Percentiles rank a stretch among this genome's conserved stretches.
Evolutionary conservation across 176 grass and related monocot genomes (phyloP).

Genomic region (Cymbopogon citratus): DNA sequence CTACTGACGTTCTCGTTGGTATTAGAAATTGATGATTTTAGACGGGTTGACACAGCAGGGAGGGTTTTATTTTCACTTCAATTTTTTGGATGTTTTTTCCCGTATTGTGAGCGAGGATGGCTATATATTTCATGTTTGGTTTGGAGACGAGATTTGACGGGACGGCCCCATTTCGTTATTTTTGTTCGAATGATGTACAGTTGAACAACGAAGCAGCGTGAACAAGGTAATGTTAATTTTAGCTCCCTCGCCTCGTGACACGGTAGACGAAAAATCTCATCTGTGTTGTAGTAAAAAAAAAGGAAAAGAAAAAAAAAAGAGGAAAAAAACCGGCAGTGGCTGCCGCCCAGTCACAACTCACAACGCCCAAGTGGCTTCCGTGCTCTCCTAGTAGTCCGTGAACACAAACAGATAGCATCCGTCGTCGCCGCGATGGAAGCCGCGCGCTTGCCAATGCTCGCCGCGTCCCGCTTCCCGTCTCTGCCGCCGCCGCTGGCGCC

Average conservation of each 20-base stretch:
- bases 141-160: background rate
- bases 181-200: background rate
- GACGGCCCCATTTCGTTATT: background rate
- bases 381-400: no score
- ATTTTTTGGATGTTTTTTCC: background rate
- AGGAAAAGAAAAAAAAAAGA: no score
- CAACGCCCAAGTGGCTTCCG: background rate
- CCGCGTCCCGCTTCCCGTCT: constrained; percentile 31
- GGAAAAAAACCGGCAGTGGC: no score
- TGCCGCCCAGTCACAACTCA: no score
- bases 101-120: background rate
- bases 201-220: background rate
- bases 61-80: background rate
- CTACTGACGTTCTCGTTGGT: no score
- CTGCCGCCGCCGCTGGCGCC: background rate
- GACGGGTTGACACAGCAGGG: background rate
- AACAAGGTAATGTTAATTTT: no score
- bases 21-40: no score
- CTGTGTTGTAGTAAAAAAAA: no score
- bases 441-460: constrained; percentile 33
- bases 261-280: no score
- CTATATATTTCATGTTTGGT: background rate
- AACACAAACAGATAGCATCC: background rate
- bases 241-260: no score
- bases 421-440: constrained; percentile 32